These are phyloP conservation scores for Fusarium sp. DNA, from an alignment of 2,329 filamentous ascomycete genomes.

Conservation along the genomic window DNA sequence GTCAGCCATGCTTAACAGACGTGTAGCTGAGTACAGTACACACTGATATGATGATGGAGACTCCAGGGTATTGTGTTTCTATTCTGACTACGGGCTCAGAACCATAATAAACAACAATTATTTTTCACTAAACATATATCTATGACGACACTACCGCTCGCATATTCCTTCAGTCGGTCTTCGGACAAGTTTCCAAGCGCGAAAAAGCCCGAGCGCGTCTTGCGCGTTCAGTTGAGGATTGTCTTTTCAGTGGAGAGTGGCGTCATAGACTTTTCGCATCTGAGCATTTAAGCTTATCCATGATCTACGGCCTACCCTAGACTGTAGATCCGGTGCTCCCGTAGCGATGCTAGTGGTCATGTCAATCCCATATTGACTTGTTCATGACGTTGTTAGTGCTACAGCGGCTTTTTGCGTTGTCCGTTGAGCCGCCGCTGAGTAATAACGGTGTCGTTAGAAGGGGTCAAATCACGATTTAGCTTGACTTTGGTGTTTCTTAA, in stretches of 20 bases:
- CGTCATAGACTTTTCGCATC: constrained; percentile 31
- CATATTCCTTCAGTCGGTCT: constrained; percentile 18
- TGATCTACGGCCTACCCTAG: constrained; percentile 17
- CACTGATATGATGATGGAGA: neutral
- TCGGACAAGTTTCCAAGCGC: constrained; percentile 34
- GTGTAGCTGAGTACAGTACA: neutral
- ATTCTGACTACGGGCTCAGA: neutral
- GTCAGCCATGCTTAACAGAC: constrained; percentile 31
- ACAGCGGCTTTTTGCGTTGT: constrained; percentile 12
- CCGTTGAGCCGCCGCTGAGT: neutral
- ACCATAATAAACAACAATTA: constrained; percentile 11
- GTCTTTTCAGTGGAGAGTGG: constrained; percentile 5
- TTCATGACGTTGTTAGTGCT: constrained; percentile 7
- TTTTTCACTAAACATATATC: constrained; percentile 1
- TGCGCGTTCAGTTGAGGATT: neutral
- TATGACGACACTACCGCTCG: constrained; percentile 32
- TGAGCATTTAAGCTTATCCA: constrained; percentile 13
- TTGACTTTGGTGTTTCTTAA: neutral
- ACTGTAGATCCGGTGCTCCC: neutral
- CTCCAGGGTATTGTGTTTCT: neutral
- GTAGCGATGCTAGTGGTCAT: neutral
- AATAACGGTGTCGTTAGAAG: neutral
- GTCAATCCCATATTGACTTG: neutral
- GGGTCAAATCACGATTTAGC: neutral
- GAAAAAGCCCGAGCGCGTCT: constrained; percentile 4